Evolutionary conservation across 2,329 filamentous ascomycete species (phyloP).

Genomic region (Xylariales sp.): DNA sequence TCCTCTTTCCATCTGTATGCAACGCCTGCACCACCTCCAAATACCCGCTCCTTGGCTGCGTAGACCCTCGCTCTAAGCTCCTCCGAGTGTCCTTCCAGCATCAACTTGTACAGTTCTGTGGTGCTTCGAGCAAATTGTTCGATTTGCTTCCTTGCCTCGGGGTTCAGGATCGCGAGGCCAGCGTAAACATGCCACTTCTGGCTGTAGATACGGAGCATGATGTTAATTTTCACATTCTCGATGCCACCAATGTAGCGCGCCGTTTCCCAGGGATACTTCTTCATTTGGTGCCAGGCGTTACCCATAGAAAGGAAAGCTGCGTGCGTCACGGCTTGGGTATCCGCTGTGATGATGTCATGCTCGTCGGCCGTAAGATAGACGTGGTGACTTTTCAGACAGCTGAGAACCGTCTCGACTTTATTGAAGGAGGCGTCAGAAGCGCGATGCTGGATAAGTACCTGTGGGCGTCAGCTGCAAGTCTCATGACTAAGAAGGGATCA

Average conservation of each 20-base stretch:
- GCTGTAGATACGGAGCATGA: conserved; percentile 92
- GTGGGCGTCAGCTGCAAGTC: background rate
- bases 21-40: conserved; percentile 68
- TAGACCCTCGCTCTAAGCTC: conserved; percentile 72
- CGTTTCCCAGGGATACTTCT: conserved; percentile 95
- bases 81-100: conserved; percentile 77
- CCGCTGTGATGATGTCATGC: conserved; percentile 95
- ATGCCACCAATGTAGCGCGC: conserved; percentile 95
- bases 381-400: conserved; percentile 78
- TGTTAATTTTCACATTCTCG: conserved; percentile 98
- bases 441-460: conserved; percentile 86
- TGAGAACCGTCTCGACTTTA: conserved; percentile 76
- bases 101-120: conserved; percentile 92
- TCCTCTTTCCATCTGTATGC: conserved; percentile 53
- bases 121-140: conserved; percentile 89
- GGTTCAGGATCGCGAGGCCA: conserved; percentile 93
- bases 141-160: conserved; percentile 86
- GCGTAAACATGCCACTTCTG: conserved; percentile 99
- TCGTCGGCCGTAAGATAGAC: conserved; percentile 82
- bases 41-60: conserved; percentile 62
- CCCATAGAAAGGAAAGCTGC: conserved; percentile 97
- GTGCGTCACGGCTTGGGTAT: conserved; percentile 97
- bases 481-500: background rate
- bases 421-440: conserved; percentile 70
- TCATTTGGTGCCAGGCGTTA: conserved; percentile 92